These are phyloP conservation scores for Pichia rugopelliculosa DNA, from an alignment of 805 yeast species.

Conservation along the genomic window DNA sequence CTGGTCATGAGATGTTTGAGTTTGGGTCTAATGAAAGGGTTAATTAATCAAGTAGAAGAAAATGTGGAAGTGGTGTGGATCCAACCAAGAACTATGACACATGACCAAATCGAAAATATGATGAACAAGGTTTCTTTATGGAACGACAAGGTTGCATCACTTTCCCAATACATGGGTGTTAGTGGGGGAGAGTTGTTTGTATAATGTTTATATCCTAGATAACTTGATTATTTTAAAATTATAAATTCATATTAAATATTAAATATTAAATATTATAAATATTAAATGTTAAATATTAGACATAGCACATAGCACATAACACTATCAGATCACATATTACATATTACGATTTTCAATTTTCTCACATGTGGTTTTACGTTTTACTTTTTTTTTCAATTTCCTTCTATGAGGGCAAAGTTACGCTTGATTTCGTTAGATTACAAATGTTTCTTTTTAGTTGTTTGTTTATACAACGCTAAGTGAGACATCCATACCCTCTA, in stretches of 20 bases:
- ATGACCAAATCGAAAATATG: slow-evolving; percentile 71
- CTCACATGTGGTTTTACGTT: too few species aligned
- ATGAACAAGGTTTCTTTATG: slow-evolving; percentile 65
- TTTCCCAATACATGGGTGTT: slow-evolving; percentile 53
- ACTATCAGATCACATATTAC: too few species aligned
- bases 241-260: too few species aligned
- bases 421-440: not conserved
- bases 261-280: too few species aligned
- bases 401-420: not conserved
- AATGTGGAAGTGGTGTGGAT: slow-evolving; percentile 84
- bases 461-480: not conserved
- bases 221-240: too few species aligned
- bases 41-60: slow-evolving; percentile 79
- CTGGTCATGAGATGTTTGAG: slow-evolving; percentile 87
- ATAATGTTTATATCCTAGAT: not conserved
- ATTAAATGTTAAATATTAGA: too few species aligned
- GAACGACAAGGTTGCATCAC: slow-evolving; percentile 64
- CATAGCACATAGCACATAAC: too few species aligned
- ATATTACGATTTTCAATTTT: too few species aligned
- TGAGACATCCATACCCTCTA: not conserved
- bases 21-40: slow-evolving; percentile 77
- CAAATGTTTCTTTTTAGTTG: not conserved
- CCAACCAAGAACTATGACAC: slow-evolving; percentile 89
- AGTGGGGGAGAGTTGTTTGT: slow-evolving; percentile 65
- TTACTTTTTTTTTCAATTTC: not conserved